A percentile compares a stretch with the other conserved stretches of the same genome.
phyloP scores from a whole-genome alignment of 495 filamentous ascomycete species.

The Entonaema liquescens region DNA sequence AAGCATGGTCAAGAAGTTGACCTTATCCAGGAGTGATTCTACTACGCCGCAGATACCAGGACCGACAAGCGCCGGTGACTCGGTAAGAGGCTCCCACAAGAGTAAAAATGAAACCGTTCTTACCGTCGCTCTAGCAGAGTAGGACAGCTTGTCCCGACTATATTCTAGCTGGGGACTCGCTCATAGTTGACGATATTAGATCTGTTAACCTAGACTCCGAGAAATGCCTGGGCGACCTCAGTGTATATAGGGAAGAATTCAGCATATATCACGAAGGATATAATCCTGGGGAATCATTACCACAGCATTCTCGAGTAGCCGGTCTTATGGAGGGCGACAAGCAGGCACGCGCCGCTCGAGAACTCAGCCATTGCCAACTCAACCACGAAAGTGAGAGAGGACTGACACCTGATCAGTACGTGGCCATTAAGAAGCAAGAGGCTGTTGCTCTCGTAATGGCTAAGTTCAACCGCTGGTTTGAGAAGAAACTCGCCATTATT shows the following conservation, averaged over 20 bases:
- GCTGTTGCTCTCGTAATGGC: constrained; percentile 41
- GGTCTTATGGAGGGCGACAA: constrained; percentile 44
- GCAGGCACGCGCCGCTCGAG: constrained; percentile 31
- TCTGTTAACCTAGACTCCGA: constrained; percentile 18
- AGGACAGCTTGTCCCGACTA: constrained; percentile 3
- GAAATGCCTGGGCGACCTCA: constrained; percentile 35
- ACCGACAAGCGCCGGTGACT: constrained; percentile 31
- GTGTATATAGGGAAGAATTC: constrained; percentile 34
- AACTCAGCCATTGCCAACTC: constrained; percentile 37
- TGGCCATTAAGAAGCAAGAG: constrained; percentile 39
- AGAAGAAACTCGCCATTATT: constrained; percentile 44
- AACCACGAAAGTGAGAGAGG: constrained; percentile 28
- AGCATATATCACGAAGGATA: constrained; percentile 32
- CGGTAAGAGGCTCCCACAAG: constrained; percentile 33
- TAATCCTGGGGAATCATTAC: constrained; percentile 29
- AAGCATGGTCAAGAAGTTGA: constrained; percentile 44
- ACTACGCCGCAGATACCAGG: constrained; percentile 18
- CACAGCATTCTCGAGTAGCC: constrained; percentile 23
- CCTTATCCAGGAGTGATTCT: constrained; percentile 25
- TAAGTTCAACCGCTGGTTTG: constrained; percentile 38
- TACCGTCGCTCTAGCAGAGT: constrained; percentile 29
- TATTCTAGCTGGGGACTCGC: constrained; percentile 8
- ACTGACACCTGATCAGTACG: constrained; percentile 45
- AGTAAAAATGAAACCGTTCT: constrained; percentile 23
- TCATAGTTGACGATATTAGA: constrained; percentile 9